Base-by-base conservation (phyloP, 805 yeast species). In the Sugiyamaella boreocaroliniensis region DNA sequence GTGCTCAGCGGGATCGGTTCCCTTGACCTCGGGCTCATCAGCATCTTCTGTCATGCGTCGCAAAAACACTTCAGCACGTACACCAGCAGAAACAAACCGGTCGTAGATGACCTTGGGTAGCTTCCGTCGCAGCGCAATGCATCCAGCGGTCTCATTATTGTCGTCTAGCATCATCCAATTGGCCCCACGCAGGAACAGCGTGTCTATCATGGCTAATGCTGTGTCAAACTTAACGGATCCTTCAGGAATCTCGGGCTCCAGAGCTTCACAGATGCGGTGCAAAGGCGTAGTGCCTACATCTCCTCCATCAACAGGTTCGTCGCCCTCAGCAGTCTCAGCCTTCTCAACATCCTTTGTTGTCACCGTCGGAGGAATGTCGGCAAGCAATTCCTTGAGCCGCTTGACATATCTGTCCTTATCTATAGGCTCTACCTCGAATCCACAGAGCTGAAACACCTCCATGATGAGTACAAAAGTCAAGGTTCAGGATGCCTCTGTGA, bases 111-210 rank as follows among this genome's bases (percentile, higher is more conserved):
- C 69, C 5, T 72, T 65, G 65, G 80, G 78, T n/a, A 74, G 69
- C 2, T 63, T 59, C 48, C 85, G 71, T 46, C 81, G 77, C 40
- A 76, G 68, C 20, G 90, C 73, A 7, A 89, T 76, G 67, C 95
- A 90, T 1, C 96, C 98, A 0, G 97, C 89, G 0, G 97, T 87
- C 56, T 83, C 82, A 58, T 80, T 75, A 50, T 83, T 78, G 54
- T 74, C 77, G 65, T 89, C 95, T 2, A 82, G 72, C 60, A 86
- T 74, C 67, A 85, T 83, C 97, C 97, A 90, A 9, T 95, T 95
- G 0, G 96, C 96, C 29, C 97, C 97, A 65, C 81, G 85, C 63
- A 86, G 81, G 58, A 90, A 83, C 54, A 90, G 68, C 18, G 73
- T 76, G 29, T 80, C 79, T 54, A 88, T 81, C 81, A 90, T 75